Evolutionary conservation across 257 asterid species (phyloP).

Genomic region (Osmanthus fragrans): DNA sequence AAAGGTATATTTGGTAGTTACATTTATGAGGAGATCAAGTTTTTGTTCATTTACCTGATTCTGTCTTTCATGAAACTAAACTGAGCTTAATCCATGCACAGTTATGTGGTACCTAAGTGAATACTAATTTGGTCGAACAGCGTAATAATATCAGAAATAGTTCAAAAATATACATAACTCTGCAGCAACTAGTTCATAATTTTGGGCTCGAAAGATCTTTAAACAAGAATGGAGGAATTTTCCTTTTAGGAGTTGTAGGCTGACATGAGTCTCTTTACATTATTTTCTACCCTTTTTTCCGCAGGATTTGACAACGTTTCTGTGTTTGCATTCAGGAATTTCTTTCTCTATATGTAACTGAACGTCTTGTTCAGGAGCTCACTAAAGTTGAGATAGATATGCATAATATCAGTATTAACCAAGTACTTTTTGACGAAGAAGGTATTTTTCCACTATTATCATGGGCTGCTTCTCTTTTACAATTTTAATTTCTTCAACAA

Average conservation of each 20-base stretch:
- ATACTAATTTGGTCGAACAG: background rate
- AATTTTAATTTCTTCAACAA: conserved; percentile 7
- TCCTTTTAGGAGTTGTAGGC: background rate
- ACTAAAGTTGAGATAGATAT: conserved; percentile 92
- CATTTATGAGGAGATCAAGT: background rate
- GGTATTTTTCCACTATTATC: conserved; percentile 38
- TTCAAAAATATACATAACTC: background rate
- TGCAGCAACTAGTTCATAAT: no score
- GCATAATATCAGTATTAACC: conserved; percentile 89
- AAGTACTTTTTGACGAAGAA: conserved; percentile 90
- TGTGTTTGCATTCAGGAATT: conserved; percentile 93
- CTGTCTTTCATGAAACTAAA: background rate
- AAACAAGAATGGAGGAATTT: background rate
- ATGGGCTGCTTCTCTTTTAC: background rate
- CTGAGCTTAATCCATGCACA: background rate
- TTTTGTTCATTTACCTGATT: background rate
- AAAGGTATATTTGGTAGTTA: background rate
- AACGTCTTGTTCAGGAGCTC: conserved; percentile 91
- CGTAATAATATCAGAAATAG: background rate
- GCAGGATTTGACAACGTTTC: conserved; percentile 88
- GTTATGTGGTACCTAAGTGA: no score
- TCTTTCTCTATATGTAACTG: conserved; percentile 94
- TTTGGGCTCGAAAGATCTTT: background rate
- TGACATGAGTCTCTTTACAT: background rate
- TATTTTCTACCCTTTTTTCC: conserved; percentile 1